Conservation (phyloP, 257 asterid genomes). For the Capsicum pubescens region DNA sequence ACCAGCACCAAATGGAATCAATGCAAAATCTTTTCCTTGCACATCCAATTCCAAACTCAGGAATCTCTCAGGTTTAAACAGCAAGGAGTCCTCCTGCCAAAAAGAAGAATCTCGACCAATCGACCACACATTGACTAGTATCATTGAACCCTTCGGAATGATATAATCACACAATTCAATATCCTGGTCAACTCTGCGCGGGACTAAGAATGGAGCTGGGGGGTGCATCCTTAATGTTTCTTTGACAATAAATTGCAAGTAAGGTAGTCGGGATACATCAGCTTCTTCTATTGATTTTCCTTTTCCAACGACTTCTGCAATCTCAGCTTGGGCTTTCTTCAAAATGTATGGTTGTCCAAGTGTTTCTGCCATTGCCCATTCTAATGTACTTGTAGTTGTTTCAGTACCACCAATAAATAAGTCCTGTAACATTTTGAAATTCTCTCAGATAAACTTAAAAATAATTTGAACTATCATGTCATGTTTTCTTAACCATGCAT, state of each 20-base stretch:
- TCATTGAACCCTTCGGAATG: constrained; percentile 28
- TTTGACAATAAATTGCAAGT: constrained; percentile 39
- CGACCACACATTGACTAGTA: constrained; percentile 40
- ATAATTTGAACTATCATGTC: too few species aligned
- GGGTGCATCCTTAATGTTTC: constrained; percentile 43
- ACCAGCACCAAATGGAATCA: constrained; percentile 32
- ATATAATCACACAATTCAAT: constrained; percentile 21
- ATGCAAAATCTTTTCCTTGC: constrained; percentile 19
- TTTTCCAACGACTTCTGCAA: too few species aligned
- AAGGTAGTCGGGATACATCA: constrained; percentile 9
- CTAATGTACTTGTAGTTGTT: constrained; percentile 33
- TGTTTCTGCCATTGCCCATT: constrained; percentile 40
- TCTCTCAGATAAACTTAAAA: neutral
- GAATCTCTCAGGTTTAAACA: constrained; percentile 36
- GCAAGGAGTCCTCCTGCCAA: constrained; percentile 38
- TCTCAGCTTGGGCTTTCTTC: neutral
- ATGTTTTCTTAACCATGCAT: constrained; percentile 12
- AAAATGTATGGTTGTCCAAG: neutral
- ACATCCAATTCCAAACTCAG: neutral
- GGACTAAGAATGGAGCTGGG: neutral
- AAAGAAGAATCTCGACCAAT: constrained; percentile 38
- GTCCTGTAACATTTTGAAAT: neutral
- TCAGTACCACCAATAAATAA: constrained; percentile 39
- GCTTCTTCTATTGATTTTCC: neutral
- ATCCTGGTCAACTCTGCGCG: constrained; percentile 27